Conservation (phyloP, 176 grass and related monocot species). For the Triticum urartu region DNA sequence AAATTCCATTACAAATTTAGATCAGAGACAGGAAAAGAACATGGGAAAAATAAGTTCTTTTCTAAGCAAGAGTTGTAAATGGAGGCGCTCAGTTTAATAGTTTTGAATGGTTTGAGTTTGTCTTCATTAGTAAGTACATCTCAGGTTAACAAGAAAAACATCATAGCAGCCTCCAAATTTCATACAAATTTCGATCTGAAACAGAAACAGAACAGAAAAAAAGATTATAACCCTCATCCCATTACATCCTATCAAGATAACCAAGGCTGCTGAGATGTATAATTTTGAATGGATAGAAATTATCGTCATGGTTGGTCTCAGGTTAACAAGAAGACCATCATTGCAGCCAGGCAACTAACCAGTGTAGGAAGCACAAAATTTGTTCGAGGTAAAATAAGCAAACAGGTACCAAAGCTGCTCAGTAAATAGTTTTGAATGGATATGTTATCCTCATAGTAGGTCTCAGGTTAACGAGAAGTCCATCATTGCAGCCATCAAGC, state of each 20-base stretch:
- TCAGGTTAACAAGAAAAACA: conserved; percentile 42
- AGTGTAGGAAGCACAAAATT: background rate
- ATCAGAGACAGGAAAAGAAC: background rate
- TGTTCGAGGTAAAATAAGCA: background rate
- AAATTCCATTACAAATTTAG: background rate
- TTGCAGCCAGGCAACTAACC: background rate
- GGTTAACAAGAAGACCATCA: conserved; percentile 51
- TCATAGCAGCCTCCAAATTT: background rate
- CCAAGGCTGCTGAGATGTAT: conserved; percentile 19
- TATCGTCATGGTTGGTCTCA: conserved; percentile 7
- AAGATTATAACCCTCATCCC: background rate
- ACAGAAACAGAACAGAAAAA: background rate
- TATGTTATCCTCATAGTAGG: conserved; percentile 17
- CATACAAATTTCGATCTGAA: background rate
- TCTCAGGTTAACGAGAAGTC: conserved; percentile 48
- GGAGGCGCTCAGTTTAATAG: conserved; percentile 25
- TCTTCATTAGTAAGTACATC: conserved; percentile 30
- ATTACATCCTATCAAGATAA: background rate
- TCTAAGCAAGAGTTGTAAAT: background rate
- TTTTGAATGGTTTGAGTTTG: conserved; percentile 42
- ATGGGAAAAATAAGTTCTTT: background rate
- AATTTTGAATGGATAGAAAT: conserved; percentile 39
- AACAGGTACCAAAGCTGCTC: conserved; percentile 22
- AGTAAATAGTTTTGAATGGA: conserved; percentile 49
- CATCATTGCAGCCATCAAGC: conserved; percentile 34